Evolutionary conservation across 176 grass and related monocot species (phyloP), one percentile per base, ranked within the genome.

Genomic region (Guadua angustifolia): DNA sequence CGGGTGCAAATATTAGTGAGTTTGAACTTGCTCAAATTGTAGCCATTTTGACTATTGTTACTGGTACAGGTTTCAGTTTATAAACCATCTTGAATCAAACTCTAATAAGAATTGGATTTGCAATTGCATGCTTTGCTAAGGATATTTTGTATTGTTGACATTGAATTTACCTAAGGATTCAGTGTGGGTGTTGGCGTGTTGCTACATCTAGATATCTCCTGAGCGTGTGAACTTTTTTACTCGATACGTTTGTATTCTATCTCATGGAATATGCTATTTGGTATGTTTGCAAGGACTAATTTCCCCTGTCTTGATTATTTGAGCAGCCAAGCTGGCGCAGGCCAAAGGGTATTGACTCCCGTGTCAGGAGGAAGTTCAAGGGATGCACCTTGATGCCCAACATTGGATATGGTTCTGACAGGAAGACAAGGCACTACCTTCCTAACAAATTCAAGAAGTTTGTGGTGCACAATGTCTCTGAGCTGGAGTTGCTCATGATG

Each of bases 401-500:
- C 58, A 94, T 94, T 79, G 91, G 94, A 10, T 94, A 93, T 4
- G 89, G 87, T 6, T 93, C 94, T n/a, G 94, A 97, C 83, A 89
- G 93, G 86, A 89, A 81, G 88, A 94, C 82, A 25, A 85, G 82
- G 40, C 89, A 97, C 51, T 91, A 84, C 84, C 91, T 93, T 46
- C 87, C 91, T 25, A 97, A 91, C 77, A 88, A 80, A 25, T 97
- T 97, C 75, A 91, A 89, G 86, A 97, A 97, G 75, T 97, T 94
- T 47, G 87, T 90, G 21, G 91, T 97, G 22, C 94, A 93, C 87
- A 93, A 93, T 46, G 74, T 88, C 5, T 87, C 94, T 58, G 94
- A 97, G 39, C 69, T 97, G 15, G 82, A 93, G 71, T 53, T 97
- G 71, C 86, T 93, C n/a, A 97, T 95, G 93, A 95, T 95, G 93